These are phyloP conservation scores for Hypoxylon sp. DNA, from an alignment of 2,329 filamentous ascomycete genomes.

Conservation along the genomic window DNA sequence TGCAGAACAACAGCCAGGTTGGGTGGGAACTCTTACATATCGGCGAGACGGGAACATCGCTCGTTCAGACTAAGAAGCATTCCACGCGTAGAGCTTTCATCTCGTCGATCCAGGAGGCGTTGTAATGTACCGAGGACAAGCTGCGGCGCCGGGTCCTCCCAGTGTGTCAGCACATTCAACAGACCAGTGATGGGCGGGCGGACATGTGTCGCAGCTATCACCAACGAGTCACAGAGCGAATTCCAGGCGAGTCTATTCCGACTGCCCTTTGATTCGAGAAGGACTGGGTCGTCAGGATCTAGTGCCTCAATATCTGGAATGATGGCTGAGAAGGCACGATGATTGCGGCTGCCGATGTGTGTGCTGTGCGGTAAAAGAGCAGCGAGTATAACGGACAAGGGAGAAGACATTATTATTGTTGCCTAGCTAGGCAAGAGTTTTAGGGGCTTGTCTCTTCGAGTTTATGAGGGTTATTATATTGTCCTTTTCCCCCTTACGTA, in stretches of 20 bases:
- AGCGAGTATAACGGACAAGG: slow-evolving; percentile 9
- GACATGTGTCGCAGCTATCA: neutral
- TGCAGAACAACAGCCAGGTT: slow-evolving; percentile 11
- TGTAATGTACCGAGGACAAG: slow-evolving; percentile 9
- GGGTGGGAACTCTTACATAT: slow-evolving; percentile 13
- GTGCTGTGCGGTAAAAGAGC: slow-evolving; percentile 18
- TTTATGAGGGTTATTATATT: too few relatives aligned
- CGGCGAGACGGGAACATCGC: neutral
- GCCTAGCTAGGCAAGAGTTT: too few relatives aligned
- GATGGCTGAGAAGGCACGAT: slow-evolving; percentile 9
- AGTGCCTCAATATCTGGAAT: slow-evolving; percentile 12
- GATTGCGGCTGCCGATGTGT: slow-evolving; percentile 4
- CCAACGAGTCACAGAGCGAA: slow-evolving; percentile 3
- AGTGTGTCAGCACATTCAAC: slow-evolving; percentile 14
- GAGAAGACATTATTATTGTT: slow-evolving; percentile 1
- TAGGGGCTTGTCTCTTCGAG: too few relatives aligned
- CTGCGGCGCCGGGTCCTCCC: slow-evolving; percentile 13
- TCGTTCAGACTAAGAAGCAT: slow-evolving; percentile 7
- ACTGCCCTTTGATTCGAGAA: slow-evolving; percentile 14
- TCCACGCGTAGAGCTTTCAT: neutral
- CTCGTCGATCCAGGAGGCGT: neutral
- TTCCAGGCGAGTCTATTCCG: slow-evolving; percentile 13
- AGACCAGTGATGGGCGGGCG: slow-evolving; percentile 7
- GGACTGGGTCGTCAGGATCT: slow-evolving; percentile 15
- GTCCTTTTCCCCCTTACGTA: too few relatives aligned